Evolutionary conservation across 129 eudicot genomes (phyloP), one percentile per base, ranked within the genome.

Genomic region (Lonicera japonica): DNA sequence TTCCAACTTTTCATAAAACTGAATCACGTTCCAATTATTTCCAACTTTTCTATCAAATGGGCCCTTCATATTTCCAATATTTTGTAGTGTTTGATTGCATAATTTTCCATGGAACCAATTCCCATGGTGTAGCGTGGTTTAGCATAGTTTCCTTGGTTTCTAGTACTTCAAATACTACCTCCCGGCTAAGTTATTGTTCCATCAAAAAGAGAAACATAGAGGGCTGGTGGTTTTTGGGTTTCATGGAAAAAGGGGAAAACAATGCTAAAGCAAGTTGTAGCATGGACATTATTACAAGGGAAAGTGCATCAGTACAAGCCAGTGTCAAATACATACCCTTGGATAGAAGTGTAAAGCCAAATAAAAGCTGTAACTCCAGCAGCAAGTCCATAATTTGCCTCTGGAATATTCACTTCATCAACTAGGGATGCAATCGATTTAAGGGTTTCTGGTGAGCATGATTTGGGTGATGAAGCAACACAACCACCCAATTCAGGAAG

Each of bases 301-400:
- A 71, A 63, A 54, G 8, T 15, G 14, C 18, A 8, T 24, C 19
- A 67, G 2, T 11, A 60, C 23, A 70, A 21, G 62, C 19, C 45
- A 25, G 1, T 53, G 64, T 21, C 17, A 25, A 54, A 68, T 56
- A 52, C 84, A 62, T 63, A 94, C 99, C 99, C 96, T 36, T 82
- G 91, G 60, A 94, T 85, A 67, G 82, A 80, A 25, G 87, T 85
- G 73, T 85, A 94, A 11, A 94, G 76, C 96, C 96, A 94, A 40
- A 94, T 87, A 73, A 94, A 94, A 68, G 99, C 84, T 61, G 92
- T 67, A 54, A 94, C 77, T 55, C 96, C 99, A 64, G 95, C 79
- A 67, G 87, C 87, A 68, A 94, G 77, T 56, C 89, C 88, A 55
- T 53, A 57, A 50, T 88, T 77, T 17, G 86, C 85, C 70, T 94